Base-by-base conservation (phyloP, 805 yeast genomes). In the Wickerhamiella nectarea region DNA sequence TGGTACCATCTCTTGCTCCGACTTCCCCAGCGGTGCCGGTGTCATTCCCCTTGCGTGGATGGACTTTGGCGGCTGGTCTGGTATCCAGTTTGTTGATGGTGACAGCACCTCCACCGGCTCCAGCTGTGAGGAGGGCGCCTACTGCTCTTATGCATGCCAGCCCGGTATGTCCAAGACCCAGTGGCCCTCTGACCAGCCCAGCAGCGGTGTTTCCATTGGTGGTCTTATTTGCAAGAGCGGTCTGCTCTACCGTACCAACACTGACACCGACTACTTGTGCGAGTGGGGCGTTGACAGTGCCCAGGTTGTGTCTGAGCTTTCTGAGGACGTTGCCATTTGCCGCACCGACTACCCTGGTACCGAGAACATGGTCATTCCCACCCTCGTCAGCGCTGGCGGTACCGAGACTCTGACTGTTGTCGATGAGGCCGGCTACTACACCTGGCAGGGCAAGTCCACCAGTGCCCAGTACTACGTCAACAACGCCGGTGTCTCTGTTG, bases 271-370 rank as follows among this genome's bases (percentile, higher is more conserved):
- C 55, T 67, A 75, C 68, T 74, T 89, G 58, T 89, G 98, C 72
- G 84, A 72, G 59, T 82, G 94, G 89, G 97, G 95, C 60, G 65
- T 59, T 29, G 69, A 75, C 44, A 63, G 78, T 42, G 93, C 94
- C 39, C 59, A 64, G 43, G 87, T 81, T 54, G 80, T 70, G 47
- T 75, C 76, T 56, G 69, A 81, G 55, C 65, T 83, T 47, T 58
- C 63, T 52, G 61, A 79, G 48, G 71, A 71, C 43, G 86, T 89
- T 56, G 89, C 97, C 48, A 67, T 91, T 58, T 91, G 98, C 74
- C 82, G 96, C 72, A 89, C 98, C 50, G 98, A 89, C 65, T 89
- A 89, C 76, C 98, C 98, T 60, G 98, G 98, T 69, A 80, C 95
- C 52, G 98, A 89, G 71, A 86, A 86, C 75, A 91, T 89, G 97